Base-by-base conservation (phyloP, 2,329 filamentous ascomycete species). In the Exophiala sp. region DNA sequence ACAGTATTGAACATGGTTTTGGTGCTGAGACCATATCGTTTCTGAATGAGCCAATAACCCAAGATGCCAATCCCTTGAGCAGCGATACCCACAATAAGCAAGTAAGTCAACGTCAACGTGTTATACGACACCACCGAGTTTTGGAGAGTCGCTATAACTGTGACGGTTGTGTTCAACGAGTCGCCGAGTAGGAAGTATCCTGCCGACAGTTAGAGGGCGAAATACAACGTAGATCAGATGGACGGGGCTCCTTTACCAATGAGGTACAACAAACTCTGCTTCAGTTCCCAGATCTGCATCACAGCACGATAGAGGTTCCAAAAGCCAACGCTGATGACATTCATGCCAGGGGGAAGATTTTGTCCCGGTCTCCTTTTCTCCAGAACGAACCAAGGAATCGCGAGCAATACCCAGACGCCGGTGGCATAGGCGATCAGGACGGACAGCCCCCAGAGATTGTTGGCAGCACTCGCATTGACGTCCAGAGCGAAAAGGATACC, bases 1-100 rank as follows among this genome's bases (percentile, higher is more conserved):
- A 85, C 74, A 7, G 72, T 68, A 60, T 82, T 82, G 69, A 86
- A 84, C 82, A 86, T 85, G 13, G 76, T 77, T 64, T 85, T 85
- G 1, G 81, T 82, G 37, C 73, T 72, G 2, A 85, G 70, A 1
- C 72, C 64, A 62, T 74, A 82, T n/a, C 71, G 71, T 54, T 77
- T 75, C 62, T 86, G 82, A 9, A 82, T 68, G 44, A 68, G 68
- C 77, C 79, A 85, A 60, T 83, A 85, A 3, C 64, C 63, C 43
- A 76, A 80, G 44, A 85, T 84, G 0, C 82, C 82, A 1, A 78
- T 65, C 0, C 74, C 80, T 63, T 85, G 81, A 0, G 81, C 75
- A 5, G 71, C 76, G 44, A 85, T 83, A 3, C 81, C 81, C 1
- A 84, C 81, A 9, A 85, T 78, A 19, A 84, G 68, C 7, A 86